A percentile compares a stretch with the other conserved stretches of the same genome.
Conservation (phyloP, 2,329 filamentous ascomycete species). For the Ophiostoma novo-ulmi region DNA sequence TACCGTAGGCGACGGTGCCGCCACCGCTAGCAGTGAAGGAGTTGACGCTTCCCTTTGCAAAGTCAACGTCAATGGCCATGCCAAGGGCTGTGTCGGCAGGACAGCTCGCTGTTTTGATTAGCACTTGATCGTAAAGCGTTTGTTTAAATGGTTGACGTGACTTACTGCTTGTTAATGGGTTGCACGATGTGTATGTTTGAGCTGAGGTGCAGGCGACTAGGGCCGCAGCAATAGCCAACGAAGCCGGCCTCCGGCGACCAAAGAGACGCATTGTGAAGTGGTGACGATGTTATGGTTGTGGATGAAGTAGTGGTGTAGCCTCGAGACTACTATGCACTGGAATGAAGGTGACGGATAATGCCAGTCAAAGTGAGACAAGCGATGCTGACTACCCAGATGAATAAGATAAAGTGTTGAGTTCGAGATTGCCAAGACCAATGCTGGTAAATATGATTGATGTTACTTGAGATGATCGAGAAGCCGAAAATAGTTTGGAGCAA, state of each 20-base stretch:
- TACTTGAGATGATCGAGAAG: not conserved
- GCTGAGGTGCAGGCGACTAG: conserved; percentile 29
- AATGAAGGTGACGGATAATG: not conserved
- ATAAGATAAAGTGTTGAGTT: not conserved
- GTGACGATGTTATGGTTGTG: not conserved
- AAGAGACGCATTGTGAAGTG: conserved; percentile 12
- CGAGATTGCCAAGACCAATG: not conserved
- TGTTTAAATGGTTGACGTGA: not conserved
- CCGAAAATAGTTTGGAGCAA: not conserved
- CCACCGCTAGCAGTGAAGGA: conserved; percentile 66
- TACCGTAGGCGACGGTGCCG: conserved; percentile 66
- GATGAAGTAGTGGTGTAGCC: no score
- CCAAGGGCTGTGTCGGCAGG: conserved; percentile 74
- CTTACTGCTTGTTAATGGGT: conserved; percentile 24
- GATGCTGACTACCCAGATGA: not conserved
- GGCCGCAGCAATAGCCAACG: conserved; percentile 5
- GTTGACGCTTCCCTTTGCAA: conserved; percentile 69
- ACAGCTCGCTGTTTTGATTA: conserved; percentile 50
- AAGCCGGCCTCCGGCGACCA: not conserved
- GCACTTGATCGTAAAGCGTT: not conserved
- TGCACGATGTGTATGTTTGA: conserved; percentile 33
- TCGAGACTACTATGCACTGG: not conserved
- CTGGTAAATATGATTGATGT: not conserved
- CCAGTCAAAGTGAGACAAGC: not conserved
- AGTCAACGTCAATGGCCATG: conserved; percentile 77